Evolutionary conservation across 192 early-diverging fungal genomes (phyloP).

Genomic region (Entomortierella parvispora): DNA sequence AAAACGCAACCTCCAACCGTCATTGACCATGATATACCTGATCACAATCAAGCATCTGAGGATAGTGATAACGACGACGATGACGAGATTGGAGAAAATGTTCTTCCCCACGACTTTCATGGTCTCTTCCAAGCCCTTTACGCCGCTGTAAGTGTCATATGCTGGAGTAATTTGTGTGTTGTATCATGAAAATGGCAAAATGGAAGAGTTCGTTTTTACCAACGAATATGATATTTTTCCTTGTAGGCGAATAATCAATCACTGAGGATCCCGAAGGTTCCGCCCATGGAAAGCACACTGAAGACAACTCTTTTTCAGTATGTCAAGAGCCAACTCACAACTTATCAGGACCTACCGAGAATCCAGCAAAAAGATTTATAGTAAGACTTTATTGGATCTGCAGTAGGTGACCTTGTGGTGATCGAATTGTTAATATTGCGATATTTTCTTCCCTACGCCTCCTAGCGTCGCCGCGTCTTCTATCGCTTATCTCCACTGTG

Average conservation of each 20-base stretch:
- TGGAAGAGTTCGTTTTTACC: not conserved
- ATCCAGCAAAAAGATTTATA: not conserved
- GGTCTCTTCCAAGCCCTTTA: constrained; percentile 7
- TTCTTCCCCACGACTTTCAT: constrained; percentile 21
- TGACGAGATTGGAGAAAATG: not conserved
- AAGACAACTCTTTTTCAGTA: not conserved
- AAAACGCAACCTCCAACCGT: too few species aligned
- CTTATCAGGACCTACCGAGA: not conserved
- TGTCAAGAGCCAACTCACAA: not conserved
- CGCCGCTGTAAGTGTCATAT: constrained; percentile 7
- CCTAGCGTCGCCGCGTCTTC: constrained; percentile 3
- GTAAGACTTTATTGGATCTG: not conserved
- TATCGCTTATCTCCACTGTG: constrained; percentile 14
- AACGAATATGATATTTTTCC: not conserved
- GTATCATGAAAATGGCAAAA: too few species aligned
- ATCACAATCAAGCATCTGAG: constrained; percentile 17
- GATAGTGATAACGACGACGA: constrained; percentile 6
- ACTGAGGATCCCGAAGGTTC: not conserved
- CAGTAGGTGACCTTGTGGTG: not conserved
- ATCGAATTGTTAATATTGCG: not conserved
- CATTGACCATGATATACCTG: not conserved
- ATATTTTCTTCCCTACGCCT: not conserved
- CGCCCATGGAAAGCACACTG: not conserved
- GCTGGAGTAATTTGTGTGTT: not conserved
- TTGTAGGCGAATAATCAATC: not conserved